phyloP scores from a whole-genome alignment of 2,329 filamentous ascomycete genomes.

The Dothistroma pini region DNA sequence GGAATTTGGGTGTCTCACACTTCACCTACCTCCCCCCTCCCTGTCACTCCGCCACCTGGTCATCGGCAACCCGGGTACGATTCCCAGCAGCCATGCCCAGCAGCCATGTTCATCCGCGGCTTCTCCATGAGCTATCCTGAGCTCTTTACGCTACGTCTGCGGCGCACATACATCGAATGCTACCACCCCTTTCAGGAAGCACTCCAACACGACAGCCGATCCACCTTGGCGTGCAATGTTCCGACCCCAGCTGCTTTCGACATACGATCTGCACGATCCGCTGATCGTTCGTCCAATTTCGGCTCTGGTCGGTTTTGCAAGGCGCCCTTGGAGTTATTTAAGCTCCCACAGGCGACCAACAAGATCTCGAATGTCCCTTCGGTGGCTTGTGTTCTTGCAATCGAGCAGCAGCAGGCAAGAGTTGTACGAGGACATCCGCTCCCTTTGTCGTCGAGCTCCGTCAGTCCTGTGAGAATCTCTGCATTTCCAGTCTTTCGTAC shows the following conservation, averaged over 20 bases:
- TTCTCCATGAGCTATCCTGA: not conserved
- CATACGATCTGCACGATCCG: not conserved
- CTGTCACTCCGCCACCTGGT: not conserved
- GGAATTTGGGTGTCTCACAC: not conserved
- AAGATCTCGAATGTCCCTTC: too few species aligned
- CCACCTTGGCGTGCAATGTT: not conserved
- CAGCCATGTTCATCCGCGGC: not conserved
- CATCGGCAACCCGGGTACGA: not conserved
- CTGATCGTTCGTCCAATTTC: not conserved
- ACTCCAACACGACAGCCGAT: not conserved
- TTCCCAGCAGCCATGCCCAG: not conserved
- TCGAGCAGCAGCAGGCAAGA: not conserved
- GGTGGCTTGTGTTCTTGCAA: not conserved
- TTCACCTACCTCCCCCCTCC: not conserved
- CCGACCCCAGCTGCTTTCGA: not conserved
- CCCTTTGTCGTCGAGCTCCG: not conserved
- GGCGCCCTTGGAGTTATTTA: too few species aligned
- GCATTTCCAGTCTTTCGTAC: not conserved
- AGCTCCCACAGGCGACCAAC: too few species aligned
- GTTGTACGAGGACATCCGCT: not conserved
- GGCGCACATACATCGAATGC: not conserved
- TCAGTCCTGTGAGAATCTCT: not conserved
- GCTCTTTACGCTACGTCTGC: not conserved
- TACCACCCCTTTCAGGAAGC: not conserved
- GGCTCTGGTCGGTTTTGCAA: not conserved